Evolutionary conservation across 306 rosid genomes (phyloP).

Genomic region (Luffa acutangula): DNA sequence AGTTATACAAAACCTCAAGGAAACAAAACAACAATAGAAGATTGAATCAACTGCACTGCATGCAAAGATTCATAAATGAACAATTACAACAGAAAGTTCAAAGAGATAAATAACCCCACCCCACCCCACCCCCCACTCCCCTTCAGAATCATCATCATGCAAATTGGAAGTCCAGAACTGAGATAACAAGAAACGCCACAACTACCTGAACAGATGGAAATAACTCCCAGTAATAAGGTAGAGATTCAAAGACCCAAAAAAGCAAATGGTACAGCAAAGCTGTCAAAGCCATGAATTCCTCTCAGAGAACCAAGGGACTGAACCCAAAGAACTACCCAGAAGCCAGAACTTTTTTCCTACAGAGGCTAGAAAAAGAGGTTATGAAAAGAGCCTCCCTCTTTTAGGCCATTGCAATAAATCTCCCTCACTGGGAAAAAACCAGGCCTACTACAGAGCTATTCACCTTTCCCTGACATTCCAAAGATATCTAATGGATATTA

Average conservation of each 20-base stretch:
- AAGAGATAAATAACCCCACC: not conserved
- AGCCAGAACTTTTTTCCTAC: conserved; percentile 25
- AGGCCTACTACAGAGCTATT: conserved; percentile 36
- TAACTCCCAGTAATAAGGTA: conserved; percentile 35
- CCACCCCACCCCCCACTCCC: not conserved
- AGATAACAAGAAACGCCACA: conserved; percentile 22
- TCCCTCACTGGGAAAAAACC: conserved; percentile 17
- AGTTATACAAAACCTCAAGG: not conserved
- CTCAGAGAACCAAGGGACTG: conserved; percentile 55
- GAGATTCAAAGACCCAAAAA: conserved; percentile 43
- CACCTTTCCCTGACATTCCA: conserved; percentile 44
- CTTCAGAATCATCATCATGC: conserved; percentile 23
- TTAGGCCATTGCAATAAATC: conserved; percentile 39
- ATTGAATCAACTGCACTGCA: not conserved
- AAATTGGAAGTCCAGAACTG: conserved; percentile 20
- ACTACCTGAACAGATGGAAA: conserved; percentile 28
- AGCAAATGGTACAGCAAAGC: conserved; percentile 42
- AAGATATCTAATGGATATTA: conserved; percentile 24
- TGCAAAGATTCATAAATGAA: not conserved
- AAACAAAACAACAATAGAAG: not conserved
- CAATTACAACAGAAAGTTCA: not conserved
- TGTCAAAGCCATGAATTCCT: conserved; percentile 80
- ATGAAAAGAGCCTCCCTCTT: conserved; percentile 20
- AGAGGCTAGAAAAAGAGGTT: conserved; percentile 15
- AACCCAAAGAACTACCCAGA: conserved; percentile 45